Evolutionary conservation across 2,329 filamentous ascomycete genomes (phyloP).

Genomic region (Botryotinia convoluta): DNA sequence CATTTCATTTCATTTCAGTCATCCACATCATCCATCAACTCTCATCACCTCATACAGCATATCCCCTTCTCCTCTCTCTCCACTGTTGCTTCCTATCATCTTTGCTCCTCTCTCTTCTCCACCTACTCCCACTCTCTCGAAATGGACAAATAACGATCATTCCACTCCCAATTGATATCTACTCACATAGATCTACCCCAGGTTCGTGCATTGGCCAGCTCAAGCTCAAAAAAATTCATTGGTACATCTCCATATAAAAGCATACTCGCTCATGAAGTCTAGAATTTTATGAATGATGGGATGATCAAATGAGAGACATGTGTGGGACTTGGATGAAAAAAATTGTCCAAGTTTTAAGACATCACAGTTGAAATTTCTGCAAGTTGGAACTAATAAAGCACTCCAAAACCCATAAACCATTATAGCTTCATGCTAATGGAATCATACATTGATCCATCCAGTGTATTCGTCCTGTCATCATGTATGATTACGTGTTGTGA

Average conservation of each 20-base stretch:
- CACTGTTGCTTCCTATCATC: not conserved
- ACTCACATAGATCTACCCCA: conserved; percentile 13
- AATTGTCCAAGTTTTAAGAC: conserved; percentile 13
- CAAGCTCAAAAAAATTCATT: not conserved
- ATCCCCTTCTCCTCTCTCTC: not conserved
- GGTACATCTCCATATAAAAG: conserved; percentile 12
- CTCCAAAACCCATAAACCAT: not conserved
- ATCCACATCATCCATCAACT: not conserved
- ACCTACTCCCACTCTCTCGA: not conserved
- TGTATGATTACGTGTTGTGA: conserved; percentile 14
- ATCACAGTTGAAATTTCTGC: conserved; percentile 10
- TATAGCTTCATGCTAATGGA: not conserved
- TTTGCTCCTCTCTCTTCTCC: not conserved
- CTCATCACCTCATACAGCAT: not conserved
- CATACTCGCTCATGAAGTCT: not conserved
- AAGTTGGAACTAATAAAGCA: conserved; percentile 13
- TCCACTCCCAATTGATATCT: not conserved
- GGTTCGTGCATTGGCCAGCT: conserved; percentile 14
- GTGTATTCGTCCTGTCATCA: not conserved
- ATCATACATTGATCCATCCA: not conserved
- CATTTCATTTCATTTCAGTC: not conserved
- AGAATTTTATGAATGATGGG: conserved; percentile 2
- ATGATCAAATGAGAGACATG: conserved; percentile 4
- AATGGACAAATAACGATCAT: not conserved
- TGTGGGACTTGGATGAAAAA: not conserved